Evolutionary conservation across 2,329 filamentous ascomycete genomes (phyloP), one percentile per base, ranked within the genome.

Genomic region (Penicillium vulpinum): DNA sequence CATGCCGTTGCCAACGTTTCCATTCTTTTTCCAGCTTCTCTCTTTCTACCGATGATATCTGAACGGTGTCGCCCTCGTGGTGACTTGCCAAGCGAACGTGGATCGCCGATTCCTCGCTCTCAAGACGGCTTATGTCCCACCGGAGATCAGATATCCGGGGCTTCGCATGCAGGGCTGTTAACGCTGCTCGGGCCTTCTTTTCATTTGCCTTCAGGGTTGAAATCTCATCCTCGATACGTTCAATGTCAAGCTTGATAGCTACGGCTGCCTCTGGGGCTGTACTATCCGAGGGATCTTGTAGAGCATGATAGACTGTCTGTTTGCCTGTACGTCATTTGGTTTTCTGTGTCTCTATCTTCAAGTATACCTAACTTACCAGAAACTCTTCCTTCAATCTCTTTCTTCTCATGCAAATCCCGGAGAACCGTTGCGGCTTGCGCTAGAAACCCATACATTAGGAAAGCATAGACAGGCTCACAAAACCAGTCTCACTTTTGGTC

Each of bases 351-450:
- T 36, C 16, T 21, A 35, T 18, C 16, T 21, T 21, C 18, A 29
- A 28, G 29, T 15, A 41, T 21, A 31, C 26, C 53, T 51, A 49
- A 56, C 70, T 60, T 64, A 83, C 82, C 83, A 38, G 84, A 78
- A 38, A 77, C 73, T 48, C 81, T 81, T 48, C 82, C 83, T 64
- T 83, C 83, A 40, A 89, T 83, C 62, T 83, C 73, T 11, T 82
- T 82, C 40, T 78, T 79, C 62, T 87, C 84, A 58, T 85, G 81
- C 69, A 89, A 75, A 57, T 88, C 85, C 64, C 85, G 86, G 33
- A 89, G 74, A 31, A 83, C 67, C 70, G 88, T 89, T 28, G 80
- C 80, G 24, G 85, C 80, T 41, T 83, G 78, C 13, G 84, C 83
- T 66, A 43, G 9, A 18, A 16, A 22, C 13, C 9, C 81, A 51